Base-by-base conservation (phyloP, 768 basidiomycete genomes). In the Asterophora lycoperdoides region DNA sequence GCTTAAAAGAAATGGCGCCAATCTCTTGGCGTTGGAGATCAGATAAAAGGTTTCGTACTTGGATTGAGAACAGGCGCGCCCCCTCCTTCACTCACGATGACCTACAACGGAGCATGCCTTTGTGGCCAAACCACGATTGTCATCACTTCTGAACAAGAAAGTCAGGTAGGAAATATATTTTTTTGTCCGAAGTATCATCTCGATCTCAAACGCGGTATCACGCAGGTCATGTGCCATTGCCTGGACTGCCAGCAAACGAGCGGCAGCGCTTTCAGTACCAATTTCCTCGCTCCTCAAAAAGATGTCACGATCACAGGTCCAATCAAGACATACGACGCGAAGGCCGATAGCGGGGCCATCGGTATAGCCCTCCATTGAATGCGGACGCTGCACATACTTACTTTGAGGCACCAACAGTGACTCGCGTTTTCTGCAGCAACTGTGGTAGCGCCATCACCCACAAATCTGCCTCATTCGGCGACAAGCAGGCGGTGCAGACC, bases 251-350 rank as follows among this genome's bases (percentile, higher is more conserved):
- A 61, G 37, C 62, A 68, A 43, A 67, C 68, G 30, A 67, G 65
- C 43, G 70, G 70, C n/a, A 67, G 67, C 43, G 68, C 67, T 5
- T 71, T 66, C 60, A 67, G 65, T 57, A 68, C 69, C 54, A 70
- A 68, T 55, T 53, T 71, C 49, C 63, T 70, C 19, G 66, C 60
- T 4, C 61, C 63, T 9, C 57, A 68, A 49, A 66, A 61, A 44
- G 59, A 63, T 33, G 62, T 69, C 23, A 64, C 49, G 10, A 68
- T 70, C 54, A 58, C 41, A 1, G 70, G 68, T 0, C 66, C 70
- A 3, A 54, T 64, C n/a, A 65, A 65, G 45, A 51, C 60, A 20
- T 71, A 53, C 46, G 58, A 56, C 26, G 45, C 47, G 8, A 64
- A 62, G 32, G 68, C 61, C 0, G 51, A 63, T 18, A 67, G 63